A percentile compares a stretch with the other conserved stretches of the same genome.
Conservation (phyloP, 441 rosid genomes). For the Euphorbia schlechtendalii region DNA sequence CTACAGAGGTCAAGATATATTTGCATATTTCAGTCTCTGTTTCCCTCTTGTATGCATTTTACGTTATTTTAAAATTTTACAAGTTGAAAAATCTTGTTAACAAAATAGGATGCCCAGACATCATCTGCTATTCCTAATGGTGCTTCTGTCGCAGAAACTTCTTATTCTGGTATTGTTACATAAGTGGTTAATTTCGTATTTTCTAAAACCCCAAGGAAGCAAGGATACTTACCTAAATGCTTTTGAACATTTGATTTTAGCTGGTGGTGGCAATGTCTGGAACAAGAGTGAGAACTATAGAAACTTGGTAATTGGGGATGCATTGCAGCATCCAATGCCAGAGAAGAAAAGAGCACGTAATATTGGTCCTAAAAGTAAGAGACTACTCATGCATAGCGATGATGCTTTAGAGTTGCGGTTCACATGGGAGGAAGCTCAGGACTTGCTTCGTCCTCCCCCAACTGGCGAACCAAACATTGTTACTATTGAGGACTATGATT, state of each 20-base stretch:
- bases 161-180: constrained; percentile 41
- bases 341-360: constrained; percentile 69
- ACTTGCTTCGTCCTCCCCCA: constrained; percentile 81
- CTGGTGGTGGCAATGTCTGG: constrained; percentile 39
- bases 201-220: constrained; percentile 34
- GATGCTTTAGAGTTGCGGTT: constrained; percentile 74
- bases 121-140: constrained; percentile 36
- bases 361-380: constrained; percentile 75
- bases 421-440: constrained; percentile 97
- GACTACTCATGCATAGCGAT: constrained; percentile 63
- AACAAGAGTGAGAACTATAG: constrained; percentile 40
- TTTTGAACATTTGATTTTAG: constrained; percentile 35
- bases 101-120: constrained; percentile 47
- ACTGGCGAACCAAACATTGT: constrained; percentile 47
- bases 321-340: constrained; percentile 24
- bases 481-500: constrained; percentile 65
- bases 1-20: constrained; percentile 42
- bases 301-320: constrained; percentile 33
- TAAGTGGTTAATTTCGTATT: constrained; percentile 40
- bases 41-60: too few relatives aligned
- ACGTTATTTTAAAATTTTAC: constrained; percentile 11
- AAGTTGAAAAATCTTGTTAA: constrained; percentile 2
- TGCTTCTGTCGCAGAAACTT: constrained; percentile 42
- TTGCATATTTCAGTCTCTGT: constrained; percentile 15
- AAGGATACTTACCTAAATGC: constrained; percentile 31